Evolutionary conservation across 495 filamentous ascomycete species (phyloP), one percentile per base, ranked within the genome.

Genomic region (Xylaria nigripes): DNA sequence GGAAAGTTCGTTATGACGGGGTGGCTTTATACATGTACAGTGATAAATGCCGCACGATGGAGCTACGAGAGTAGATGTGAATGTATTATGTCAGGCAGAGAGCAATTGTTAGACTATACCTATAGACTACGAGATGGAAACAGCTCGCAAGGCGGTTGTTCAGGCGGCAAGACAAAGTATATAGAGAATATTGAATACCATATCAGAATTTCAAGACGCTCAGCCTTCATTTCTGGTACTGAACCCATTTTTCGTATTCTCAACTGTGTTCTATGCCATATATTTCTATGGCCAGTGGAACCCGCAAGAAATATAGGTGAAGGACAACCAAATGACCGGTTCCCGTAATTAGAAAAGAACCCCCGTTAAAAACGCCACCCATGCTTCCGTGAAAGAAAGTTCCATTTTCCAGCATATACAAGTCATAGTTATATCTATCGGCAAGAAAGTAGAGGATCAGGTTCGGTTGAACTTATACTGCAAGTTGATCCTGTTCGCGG

Each of bases 401-500:
- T 56, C 30, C 41, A 18, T 48, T 41, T 27, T 29, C 43, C 22
- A 51, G 30, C n/a, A 51, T 45, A 55, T 48, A 54, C 42, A 47
- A 57, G 22, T 6, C 24, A 47, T 45, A 40, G 24, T 19, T 22
- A 46, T 46, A 47, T 57, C 54, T 51, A 51, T 51, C 29, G 47
- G 56, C 51, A 44, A 55, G 10, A 10, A 56, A 6, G 23, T 32
- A 61, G 42, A 54, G 21, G 41, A 56, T 22, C 42, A 48, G 27
- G 38, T 27, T 25, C 29, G n/a, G 46, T 44, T 15, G 3, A 24
- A 30, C 44, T 64, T 60, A 77, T 44, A 77, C 73, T 30, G 75
- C 73, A 48, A 76, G 57, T 51, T 77, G 75, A 48, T 70, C 70
- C 58, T 76, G 68, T 55, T 70, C 70, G 34, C 68, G 69, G 45